Evolutionary conservation across 306 rosid species (phyloP).

Genomic region (Clitoria ternatea): DNA sequence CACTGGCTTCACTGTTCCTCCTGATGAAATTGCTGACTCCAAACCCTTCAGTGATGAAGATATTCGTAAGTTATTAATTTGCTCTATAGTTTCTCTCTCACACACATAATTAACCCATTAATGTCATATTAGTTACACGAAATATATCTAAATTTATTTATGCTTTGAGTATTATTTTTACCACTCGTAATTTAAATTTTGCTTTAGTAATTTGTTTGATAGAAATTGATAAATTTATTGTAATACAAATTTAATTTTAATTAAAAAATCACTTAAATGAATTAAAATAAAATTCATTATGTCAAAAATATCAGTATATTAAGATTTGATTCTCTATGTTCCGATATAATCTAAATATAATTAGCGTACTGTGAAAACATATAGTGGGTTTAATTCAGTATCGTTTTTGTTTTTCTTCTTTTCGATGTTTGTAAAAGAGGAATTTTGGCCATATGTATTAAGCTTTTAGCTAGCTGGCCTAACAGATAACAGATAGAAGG

Average conservation of each 20-base stretch:
- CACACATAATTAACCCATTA: not conserved
- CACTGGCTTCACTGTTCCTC: constrained; percentile 83
- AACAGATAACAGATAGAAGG: not conserved
- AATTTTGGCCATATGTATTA: not conserved
- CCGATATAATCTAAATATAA: not conserved
- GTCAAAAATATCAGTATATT: too few relatives aligned
- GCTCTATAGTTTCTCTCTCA: not conserved
- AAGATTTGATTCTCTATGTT: too few relatives aligned
- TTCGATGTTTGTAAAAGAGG: not conserved
- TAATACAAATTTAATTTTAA: too few relatives aligned
- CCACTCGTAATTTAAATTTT: not conserved
- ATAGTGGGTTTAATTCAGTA: not conserved
- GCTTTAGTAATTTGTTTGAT: not conserved
- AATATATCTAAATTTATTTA: too few relatives aligned
- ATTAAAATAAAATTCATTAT: too few relatives aligned
- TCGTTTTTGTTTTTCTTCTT: not conserved
- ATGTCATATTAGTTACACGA: too few relatives aligned
- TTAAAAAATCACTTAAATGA: too few relatives aligned
- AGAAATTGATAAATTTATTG: too few relatives aligned
- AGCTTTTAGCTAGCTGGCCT: not conserved
- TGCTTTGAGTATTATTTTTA: too few relatives aligned
- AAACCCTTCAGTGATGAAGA: constrained; percentile 86
- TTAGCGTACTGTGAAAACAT: not conserved
- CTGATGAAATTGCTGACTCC: constrained; percentile 65
- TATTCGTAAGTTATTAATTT: constrained; percentile 51